phyloP scores from a whole-genome alignment of 1,139 yeast genomes.

The Yamadazyma sp. region DNA sequence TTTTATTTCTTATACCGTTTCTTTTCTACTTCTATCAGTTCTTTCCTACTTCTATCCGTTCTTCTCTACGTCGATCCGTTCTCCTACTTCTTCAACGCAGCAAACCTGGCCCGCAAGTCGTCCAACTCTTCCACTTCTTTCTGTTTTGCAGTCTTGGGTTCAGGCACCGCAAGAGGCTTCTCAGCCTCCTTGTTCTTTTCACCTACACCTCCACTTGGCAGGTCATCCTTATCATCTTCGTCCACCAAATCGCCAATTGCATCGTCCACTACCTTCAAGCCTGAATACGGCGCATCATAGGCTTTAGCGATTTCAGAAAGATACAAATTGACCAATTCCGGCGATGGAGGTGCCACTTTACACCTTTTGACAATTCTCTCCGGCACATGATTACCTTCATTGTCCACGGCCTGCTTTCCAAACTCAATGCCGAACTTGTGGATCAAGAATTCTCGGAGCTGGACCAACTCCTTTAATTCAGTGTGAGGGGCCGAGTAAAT shows the following conservation, averaged over 20 bases:
- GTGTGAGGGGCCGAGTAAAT: constrained; percentile 71
- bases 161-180: constrained; percentile 19
- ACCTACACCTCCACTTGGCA: constrained; percentile 25
- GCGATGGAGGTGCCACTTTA: constrained; percentile 65
- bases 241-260: not conserved
- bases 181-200: constrained; percentile 14
- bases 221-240: constrained; percentile 16
- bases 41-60: too few species aligned
- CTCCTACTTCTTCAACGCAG: constrained; percentile 41
- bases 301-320: constrained; percentile 80
- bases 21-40: too few species aligned
- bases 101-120: constrained; percentile 45
- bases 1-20: too few species aligned
- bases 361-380: constrained; percentile 65
- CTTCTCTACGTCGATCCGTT: too few species aligned
- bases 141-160: constrained; percentile 9
- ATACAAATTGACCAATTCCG: constrained; percentile 66
- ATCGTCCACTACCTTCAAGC: constrained; percentile 29
- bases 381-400: constrained; percentile 54
- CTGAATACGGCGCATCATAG: constrained; percentile 73
- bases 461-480: constrained; percentile 70
- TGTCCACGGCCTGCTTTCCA: constrained; percentile 61
- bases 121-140: constrained; percentile 34
- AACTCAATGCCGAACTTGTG: constrained; percentile 65
- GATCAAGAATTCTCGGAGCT: constrained; percentile 61